Percentiles rank a stretch among this genome's conserved stretches.
These are phyloP conservation scores for Fusarium buxicola DNA, from an alignment of 2,329 filamentous ascomycete genomes.

Conservation along the genomic window DNA sequence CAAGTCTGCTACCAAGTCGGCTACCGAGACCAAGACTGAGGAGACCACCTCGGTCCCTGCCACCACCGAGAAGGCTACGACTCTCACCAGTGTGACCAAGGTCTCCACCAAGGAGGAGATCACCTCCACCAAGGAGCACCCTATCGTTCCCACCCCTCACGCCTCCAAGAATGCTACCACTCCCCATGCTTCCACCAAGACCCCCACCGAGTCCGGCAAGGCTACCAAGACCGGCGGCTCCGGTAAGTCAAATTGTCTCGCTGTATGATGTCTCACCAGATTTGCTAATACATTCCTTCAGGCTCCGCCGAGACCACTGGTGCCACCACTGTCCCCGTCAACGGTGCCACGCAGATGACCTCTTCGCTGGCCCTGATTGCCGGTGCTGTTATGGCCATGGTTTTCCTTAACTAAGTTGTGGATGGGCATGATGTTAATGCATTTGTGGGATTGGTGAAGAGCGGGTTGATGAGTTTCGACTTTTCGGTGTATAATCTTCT, in stretches of 20 bases:
- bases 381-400: constrained; percentile 51
- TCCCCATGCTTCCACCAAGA: constrained; percentile 8
- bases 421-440: constrained; percentile 35
- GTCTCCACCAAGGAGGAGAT: constrained; percentile 22
- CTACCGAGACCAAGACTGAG: constrained; percentile 24
- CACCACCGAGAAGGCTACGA: constrained; percentile 32
- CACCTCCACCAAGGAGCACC: constrained; percentile 21
- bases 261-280: accelerated
- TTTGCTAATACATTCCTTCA: constrained; percentile 1
- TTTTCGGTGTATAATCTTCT: constrained; percentile 45
- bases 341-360: constrained; percentile 47
- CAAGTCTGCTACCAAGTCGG: constrained; percentile 21
- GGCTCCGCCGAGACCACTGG: constrained; percentile 21
- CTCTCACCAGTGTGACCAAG: constrained; percentile 37
- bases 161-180: constrained; percentile 32
- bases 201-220: constrained; percentile 26
- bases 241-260: constrained; percentile 6
- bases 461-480: constrained; percentile 41
- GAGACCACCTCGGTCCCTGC: constrained; percentile 13
- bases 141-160: constrained; percentile 33
- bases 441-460: constrained; percentile 32
- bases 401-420: constrained; percentile 48
- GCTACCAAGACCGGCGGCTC: constrained; percentile 9
- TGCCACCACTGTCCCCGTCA: constrained; percentile 45
- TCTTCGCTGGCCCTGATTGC: constrained; percentile 50